Evolutionary conservation across 129 eudicot species (phyloP), one percentile per base, ranked within the genome.

Genomic region (Pittosporum tobira): DNA sequence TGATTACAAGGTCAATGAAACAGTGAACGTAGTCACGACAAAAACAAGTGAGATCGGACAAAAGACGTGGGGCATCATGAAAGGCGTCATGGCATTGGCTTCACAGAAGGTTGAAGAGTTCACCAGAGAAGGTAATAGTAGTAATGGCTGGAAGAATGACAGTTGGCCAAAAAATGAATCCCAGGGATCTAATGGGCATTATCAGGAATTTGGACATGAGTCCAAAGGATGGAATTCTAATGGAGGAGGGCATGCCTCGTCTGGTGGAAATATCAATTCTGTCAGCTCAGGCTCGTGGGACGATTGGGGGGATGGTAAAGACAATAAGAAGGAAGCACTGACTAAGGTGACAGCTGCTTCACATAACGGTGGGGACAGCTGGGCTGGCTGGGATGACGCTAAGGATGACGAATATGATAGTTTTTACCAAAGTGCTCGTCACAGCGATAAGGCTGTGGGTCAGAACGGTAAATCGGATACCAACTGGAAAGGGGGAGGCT

Each of bases 321-420:
- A 83, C 28, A 65, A 51, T 53, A 70, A 62, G 42, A 90, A 80
- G 57, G 75, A 77, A 43, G 71, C 44, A 3, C 45, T 89, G n/a
- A 34, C 73, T 5, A 72, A 80, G 58, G 77, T 67, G n/a, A 53
- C 84, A 51, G 50, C 73, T 26, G 50, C 73, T 26, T 42, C 88
- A 9, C 59, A 62, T 20, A 75, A 76, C 1, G 95, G 79, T 2
- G 95, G 79, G 14, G 94, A 83, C 68, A 77, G 69, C 59, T 90
- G 98, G 98, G 89, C 95, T 6, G 90, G 87, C 20, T 90, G 98
- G 98, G 98, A 90, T 61, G 98, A 86, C 18, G 75, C 30, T 53
- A 90, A 86, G 74, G 98, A 90, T 64, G 98, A 91, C 6, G 85
- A 70, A 42, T 75, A 64, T 48, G 97, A 82, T 48, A 73, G 71